Conservation (phyloP, 441 rosid genomes). For the Adansonia madagascariensis region DNA sequence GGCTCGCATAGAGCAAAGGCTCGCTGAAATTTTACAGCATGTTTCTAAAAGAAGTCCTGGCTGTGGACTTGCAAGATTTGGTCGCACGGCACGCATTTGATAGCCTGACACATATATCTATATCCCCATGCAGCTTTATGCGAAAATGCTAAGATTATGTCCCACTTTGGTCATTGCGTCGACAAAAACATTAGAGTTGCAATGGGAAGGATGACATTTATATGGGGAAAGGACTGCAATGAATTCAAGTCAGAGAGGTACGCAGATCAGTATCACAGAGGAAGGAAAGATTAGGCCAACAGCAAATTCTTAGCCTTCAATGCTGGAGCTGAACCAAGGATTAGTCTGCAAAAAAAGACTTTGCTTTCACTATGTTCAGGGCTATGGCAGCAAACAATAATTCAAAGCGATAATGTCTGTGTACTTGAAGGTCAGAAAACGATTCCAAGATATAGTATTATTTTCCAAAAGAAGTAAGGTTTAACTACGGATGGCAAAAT, state of each 20-base stretch:
- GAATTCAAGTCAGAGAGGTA: constrained; percentile 37
- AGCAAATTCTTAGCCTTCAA: constrained; percentile 24
- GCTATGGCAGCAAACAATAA: neutral
- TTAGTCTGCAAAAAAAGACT: constrained; percentile 20
- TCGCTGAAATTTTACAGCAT: constrained; percentile 36
- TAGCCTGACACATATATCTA: too few species aligned
- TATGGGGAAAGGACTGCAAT: constrained; percentile 34
- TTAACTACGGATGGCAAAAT: too few species aligned
- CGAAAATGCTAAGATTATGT: too few species aligned
- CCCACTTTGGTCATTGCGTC: too few species aligned
- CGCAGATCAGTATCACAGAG: neutral
- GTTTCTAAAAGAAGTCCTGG: constrained; percentile 26
- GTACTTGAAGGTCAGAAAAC: neutral
- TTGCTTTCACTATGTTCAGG: constrained; percentile 18
- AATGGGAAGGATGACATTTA: constrained; percentile 31
- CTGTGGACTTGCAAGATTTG: constrained; percentile 51
- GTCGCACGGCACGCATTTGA: neutral
- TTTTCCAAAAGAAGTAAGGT: constrained; percentile 15
- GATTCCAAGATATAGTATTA: neutral
- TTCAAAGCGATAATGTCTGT: neutral
- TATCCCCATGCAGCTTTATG: too few species aligned
- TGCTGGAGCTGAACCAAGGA: constrained; percentile 21
- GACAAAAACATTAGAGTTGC: neutral
- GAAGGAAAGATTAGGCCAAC: constrained; percentile 17
- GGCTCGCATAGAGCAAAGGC: constrained; percentile 40